Percentiles rank a stretch among this genome's conserved stretches.
Evolutionary conservation across 257 asterid genomes (phyloP).

Genomic region (Cinchona pubescens): DNA sequence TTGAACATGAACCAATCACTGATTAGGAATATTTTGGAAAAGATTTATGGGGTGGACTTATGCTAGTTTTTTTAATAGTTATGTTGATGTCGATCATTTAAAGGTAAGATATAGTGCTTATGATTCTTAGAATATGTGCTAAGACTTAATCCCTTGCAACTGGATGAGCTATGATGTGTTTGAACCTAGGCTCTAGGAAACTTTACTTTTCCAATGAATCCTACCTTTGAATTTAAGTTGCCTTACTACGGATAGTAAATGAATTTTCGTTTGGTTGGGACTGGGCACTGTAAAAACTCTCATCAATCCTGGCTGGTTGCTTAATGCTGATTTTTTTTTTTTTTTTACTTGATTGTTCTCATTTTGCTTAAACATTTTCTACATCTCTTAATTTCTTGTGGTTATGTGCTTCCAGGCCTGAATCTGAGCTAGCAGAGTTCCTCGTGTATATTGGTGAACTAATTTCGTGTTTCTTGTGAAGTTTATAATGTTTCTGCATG

Average conservation of each 20-base stretch:
- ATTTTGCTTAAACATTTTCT: not conserved
- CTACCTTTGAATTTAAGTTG: not conserved
- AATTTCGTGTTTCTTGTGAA: not conserved
- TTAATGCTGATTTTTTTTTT: not conserved
- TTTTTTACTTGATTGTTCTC: not conserved
- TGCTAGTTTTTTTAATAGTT: not conserved
- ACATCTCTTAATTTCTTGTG: not conserved
- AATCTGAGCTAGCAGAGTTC: not conserved
- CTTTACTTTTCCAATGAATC: not conserved
- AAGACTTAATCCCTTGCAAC: not conserved
- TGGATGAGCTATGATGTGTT: not conserved
- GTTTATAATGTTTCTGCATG: not conserved
- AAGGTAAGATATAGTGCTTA: not conserved
- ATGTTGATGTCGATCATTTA: not conserved
- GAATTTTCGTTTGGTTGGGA: not conserved
- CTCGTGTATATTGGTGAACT: not conserved
- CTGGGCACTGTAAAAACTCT: not conserved
- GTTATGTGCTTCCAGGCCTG: not conserved
- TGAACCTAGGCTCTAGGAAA: not conserved
- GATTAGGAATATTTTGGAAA: not conserved
- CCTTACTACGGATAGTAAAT: not conserved
- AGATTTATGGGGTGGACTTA: not conserved
- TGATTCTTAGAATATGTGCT: not conserved
- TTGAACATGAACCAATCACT: too few species aligned
- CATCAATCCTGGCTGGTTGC: not conserved